phyloP scores from a whole-genome alignment of 1,284 basidiomycete genomes.

The Fomes fomentarius region DNA sequence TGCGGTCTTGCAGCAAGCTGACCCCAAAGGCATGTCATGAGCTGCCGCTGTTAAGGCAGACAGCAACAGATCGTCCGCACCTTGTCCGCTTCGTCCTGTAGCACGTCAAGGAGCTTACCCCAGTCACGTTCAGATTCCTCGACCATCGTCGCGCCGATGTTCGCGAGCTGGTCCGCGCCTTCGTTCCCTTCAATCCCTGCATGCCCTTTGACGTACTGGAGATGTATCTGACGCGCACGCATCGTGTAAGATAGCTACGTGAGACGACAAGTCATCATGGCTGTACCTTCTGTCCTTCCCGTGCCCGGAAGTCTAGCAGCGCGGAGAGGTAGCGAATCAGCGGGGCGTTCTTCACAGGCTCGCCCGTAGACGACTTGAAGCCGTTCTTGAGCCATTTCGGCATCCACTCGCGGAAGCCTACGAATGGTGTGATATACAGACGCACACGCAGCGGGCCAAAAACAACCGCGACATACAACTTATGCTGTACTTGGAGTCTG shows the following conservation, averaged over 20 bases:
- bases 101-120: slow-evolving; percentile 33
- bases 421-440: no score
- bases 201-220: slow-evolving; percentile 76
- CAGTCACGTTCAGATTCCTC: slow-evolving; percentile 57
- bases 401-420: slow-evolving; percentile 74
- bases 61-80: no score
- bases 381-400: slow-evolving; percentile 56
- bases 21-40: neutral
- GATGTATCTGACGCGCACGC: slow-evolving; percentile 38
- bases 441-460: no score
- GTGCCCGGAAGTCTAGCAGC: slow-evolving; percentile 52
- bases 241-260: no score
- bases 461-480: no score
- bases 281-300: slow-evolving; percentile 48
- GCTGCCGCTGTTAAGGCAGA: neutral
- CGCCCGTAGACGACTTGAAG: slow-evolving; percentile 52
- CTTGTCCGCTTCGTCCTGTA: neutral
- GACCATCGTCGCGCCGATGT: slow-evolving; percentile 49
- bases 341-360: slow-evolving; percentile 64
- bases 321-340: slow-evolving; percentile 67
- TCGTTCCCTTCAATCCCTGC: slow-evolving; percentile 76
- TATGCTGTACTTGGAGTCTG: no score
- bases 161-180: slow-evolving; percentile 73
- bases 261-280: neutral
- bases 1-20: neutral